Evolutionary conservation across 192 early-diverging fungal species (phyloP), one percentile per base, ranked within the genome.

Genomic region (Coemansia umbellata): DNA sequence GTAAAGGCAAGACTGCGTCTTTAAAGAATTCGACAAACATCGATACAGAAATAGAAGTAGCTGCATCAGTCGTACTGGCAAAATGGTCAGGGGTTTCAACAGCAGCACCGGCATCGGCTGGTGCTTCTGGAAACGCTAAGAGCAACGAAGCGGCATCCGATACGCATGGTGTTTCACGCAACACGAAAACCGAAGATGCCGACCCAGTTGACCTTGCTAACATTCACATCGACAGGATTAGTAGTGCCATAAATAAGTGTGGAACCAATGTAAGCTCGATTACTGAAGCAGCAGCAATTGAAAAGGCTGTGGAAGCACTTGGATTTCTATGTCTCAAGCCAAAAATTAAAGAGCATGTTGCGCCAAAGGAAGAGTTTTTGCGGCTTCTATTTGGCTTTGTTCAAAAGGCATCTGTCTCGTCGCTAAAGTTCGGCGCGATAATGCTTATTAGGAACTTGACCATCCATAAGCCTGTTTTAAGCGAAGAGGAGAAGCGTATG

Each of bases 391-490:
- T 85, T 42, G 59, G 66, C 0, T 43, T 85, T 9, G 72, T 79
- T 4, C 78, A 69, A 8, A 57, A 69, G 39, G 8, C 51, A 3
- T 76, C 60, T 9, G 75, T 74, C 23, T 60, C 75, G n/a, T 55
- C 83, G 21, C 69, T 91, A 3, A 74, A 82, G 24, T 97, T 87
- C 59, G 88, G 88, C 5, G 58, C 89, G 5, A 80, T 80, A 28
- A 85, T 82, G 47, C 85, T 97, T 5, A 66, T 94, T 27, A 68
- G 72, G 28, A 93, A 94, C 65, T 58, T 95, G 37, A 91, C 90
- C 0, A 68, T 63, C 21, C 87, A 87, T 65, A 69, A 78, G 18
- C 80, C 79, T 28, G 74, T 82, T 22, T 62, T 94, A 22, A 82
- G 75, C 36, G 85, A 88, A 30, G 89, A 93, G 63, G 86, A 97